Evolutionary conservation across 2,329 filamentous ascomycete species (phyloP), one percentile per base, ranked within the genome.

Genomic region (Uncinocarpus reesii): DNA sequence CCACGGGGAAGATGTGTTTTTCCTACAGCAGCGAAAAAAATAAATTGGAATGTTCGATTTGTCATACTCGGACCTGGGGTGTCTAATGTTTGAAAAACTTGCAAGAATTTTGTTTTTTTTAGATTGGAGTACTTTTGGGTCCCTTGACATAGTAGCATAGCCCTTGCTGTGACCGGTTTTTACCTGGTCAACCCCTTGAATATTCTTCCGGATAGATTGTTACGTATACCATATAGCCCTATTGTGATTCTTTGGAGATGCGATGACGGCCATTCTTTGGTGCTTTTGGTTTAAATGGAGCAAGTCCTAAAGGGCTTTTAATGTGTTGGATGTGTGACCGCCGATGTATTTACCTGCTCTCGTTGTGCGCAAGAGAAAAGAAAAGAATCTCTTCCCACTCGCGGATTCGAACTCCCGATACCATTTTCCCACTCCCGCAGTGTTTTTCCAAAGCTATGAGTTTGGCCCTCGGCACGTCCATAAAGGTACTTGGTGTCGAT

Each of bases 141-240:
- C 13, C 16, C 23, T 46, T 46, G 29, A 21, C 43, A 26, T 23
- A 37, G 35, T 38, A 46, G 43, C 43, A 46, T 46, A 46, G 43
- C 43, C 43, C 31, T 46, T 46, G 42, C 16, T 43, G 24, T 26
- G 43, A 46, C 34, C 29, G 43, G 26, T 15, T 44, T 16, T 35
- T 35, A n/a, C n/a, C n/a, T n/a, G n/a, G n/a, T n/a, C 20, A 35
- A 20, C 29, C 32, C 24, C 31, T 34, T 15, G 21, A 21, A 15
- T 35, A 20, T 31, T 28, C 8, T 29, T 16, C 23, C 10, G 23
- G 10, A 38, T 46, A 38, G 24, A 38, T 7, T 46, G 21, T 20
- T 37, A 20, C 34, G 37, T 29, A 21, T 40, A 26, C 13, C 28
- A 34, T 28, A 15, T 26, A 15, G 13, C 31, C 31, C 31, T 7